Evolutionary conservation across 1,139 yeast genomes (phyloP).

Genomic region (Suhomyces bokatorum): DNA sequence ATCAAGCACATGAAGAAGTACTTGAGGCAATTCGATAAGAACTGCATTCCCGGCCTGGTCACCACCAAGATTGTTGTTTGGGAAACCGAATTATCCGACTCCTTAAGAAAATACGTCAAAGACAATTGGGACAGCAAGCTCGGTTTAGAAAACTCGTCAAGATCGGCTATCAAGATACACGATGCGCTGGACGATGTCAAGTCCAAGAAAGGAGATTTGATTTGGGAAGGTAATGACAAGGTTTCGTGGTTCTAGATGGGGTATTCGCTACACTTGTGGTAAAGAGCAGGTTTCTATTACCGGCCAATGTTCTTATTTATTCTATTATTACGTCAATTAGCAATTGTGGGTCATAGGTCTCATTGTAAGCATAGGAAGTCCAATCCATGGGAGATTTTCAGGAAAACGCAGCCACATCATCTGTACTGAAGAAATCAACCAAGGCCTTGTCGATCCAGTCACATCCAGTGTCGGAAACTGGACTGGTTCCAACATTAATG

Average conservation of each 20-base stretch:
- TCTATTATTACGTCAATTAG: not conserved
- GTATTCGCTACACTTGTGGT: not conserved
- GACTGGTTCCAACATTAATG: conserved; percentile 23
- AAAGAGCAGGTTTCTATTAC: not conserved
- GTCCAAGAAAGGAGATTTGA: conserved; percentile 25
- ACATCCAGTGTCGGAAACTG: conserved; percentile 51
- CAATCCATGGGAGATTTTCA: not conserved
- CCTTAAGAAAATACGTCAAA: conserved; percentile 19
- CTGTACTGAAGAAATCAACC: conserved; percentile 21
- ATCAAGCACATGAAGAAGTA: conserved; percentile 27
- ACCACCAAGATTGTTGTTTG: conserved; percentile 33
- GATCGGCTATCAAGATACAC: conserved; percentile 38
- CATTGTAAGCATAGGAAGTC: not conserved
- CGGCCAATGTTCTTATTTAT: not conserved
- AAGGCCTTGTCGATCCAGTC: conserved; percentile 51
- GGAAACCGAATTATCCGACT: conserved; percentile 34
- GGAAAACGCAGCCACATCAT: conserved; percentile 7
- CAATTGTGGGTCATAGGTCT: not conserved
- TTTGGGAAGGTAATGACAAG: conserved; percentile 50
- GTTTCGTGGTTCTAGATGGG: conserved; percentile 43
- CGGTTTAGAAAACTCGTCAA: conserved; percentile 36
- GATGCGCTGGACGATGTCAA: conserved; percentile 25
- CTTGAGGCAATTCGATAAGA: conserved; percentile 12
- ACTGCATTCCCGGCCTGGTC: conserved; percentile 9
- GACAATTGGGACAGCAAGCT: conserved; percentile 17